phyloP scores from a whole-genome alignment of 805 yeast genomes.

The Wickerhamiella kurtzmanii region DNA sequence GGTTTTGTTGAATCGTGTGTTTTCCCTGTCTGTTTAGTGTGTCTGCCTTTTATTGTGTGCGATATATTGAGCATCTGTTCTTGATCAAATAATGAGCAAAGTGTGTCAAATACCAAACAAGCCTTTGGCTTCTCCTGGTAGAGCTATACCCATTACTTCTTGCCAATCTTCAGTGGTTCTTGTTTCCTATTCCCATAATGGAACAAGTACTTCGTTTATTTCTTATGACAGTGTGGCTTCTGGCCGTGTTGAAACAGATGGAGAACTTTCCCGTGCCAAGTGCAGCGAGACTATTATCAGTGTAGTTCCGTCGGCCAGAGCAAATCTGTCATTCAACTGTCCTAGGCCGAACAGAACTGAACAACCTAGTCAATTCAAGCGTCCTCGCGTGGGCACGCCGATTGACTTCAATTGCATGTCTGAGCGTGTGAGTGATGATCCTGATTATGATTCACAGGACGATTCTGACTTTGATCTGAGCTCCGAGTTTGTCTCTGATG shows the following conservation, averaged over 20 bases:
- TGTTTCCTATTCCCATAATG: not conserved
- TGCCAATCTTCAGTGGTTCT: not conserved
- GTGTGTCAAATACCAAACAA: not conserved
- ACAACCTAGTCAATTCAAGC: not conserved
- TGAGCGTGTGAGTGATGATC: not conserved
- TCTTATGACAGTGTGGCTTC: not conserved
- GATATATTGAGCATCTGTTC: not conserved
- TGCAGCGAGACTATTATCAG: not conserved
- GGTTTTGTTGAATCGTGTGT: too few species aligned
- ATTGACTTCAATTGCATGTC: not conserved
- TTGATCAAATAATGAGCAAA: not conserved
- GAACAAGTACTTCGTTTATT: not conserved
- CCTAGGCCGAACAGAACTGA: not conserved
- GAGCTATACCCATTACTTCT: not conserved
- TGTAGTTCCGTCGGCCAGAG: not conserved
- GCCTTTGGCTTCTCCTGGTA: not conserved
- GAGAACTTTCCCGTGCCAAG: not conserved
- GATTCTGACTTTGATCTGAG: not conserved
- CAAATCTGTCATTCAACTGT: not conserved
- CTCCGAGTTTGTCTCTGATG: not conserved
- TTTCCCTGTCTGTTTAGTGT: not conserved
- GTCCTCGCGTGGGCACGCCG: conserved; percentile 1
- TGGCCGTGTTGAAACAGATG: not conserved
- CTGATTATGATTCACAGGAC: not conserved
- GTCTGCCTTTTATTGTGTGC: not conserved